Evolutionary conservation across 345 rosid genomes (phyloP), one percentile per base, ranked within the genome.

Genomic region (Raphanus raphanistrum): DNA sequence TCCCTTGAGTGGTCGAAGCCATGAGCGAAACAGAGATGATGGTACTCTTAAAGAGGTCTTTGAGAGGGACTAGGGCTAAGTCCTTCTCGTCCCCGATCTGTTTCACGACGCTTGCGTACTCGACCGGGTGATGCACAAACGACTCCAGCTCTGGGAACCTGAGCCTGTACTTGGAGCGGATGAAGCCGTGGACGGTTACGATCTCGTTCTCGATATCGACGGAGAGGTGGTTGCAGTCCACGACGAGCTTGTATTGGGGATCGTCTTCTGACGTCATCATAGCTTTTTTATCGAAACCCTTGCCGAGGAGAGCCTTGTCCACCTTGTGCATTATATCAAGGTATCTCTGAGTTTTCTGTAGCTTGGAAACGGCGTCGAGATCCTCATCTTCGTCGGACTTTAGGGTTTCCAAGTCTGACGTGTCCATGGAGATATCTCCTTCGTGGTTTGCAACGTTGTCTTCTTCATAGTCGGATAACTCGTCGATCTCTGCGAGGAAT

Each of bases 321-420:
- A 58, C 62, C 31, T 25, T 57, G 4, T 87, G 87, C 85, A 91
- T 85, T 54, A 87, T 84, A 68, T 93, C 98, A 70, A 68, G 80
- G 71, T 83, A 93, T 82, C 97, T 88, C 80, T 89, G 91, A 28
- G 90, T 79, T 78, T 82, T 91, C 81, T 89, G 94, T 68, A 91
- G 79, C 81, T 88, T 93, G 0, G 92, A 88, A 36, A 93, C 96
- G 74, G 3, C 27, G n/a, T 90, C 90, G 73, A 93, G 83, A 77
- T 93, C 98, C 4, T 28, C 21, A 21, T 21, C 31, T 68, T 50
- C 17, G 16, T 91, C 98, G 55, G 84, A 86, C 63, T 90, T 90
- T 66, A 91, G 89, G 63, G 89, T 45, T 70, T 87, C 93, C 52
- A 50, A 50, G 3, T 50, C 16, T 12, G 52, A 13, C 52, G 11